Percentiles rank a stretch among this genome's conserved stretches.
Conservation (phyloP, 129 eudicot genomes). For the Oenanthe sinensis region DNA sequence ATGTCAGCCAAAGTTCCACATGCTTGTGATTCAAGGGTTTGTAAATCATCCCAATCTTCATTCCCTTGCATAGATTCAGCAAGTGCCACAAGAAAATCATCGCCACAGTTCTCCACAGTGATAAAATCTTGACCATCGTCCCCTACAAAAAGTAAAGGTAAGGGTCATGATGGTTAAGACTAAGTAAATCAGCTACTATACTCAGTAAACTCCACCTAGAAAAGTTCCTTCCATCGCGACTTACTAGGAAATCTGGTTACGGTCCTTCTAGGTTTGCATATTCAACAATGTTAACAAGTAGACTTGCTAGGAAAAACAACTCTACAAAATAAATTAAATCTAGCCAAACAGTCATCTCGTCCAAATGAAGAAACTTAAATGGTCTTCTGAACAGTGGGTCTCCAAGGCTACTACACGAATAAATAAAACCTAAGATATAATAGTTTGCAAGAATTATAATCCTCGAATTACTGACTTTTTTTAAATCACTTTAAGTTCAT, state of each 20-base stretch:
- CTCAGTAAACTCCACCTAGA: background rate
- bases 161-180: background rate
- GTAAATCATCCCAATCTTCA: constrained; percentile 96
- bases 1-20: constrained; percentile 71
- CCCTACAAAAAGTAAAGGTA: constrained; percentile 31
- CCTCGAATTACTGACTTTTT: background rate
- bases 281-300: background rate
- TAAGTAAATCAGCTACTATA: background rate
- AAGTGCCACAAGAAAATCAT: constrained; percentile 81
- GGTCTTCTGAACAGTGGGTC: background rate
- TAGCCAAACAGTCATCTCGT: background rate
- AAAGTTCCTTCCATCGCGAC: background rate
- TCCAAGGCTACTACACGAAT: background rate
- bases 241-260: background rate
- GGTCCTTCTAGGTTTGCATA: background rate
- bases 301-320: background rate
- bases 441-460: background rate
- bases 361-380: background rate
- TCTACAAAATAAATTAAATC: background rate
- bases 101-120: constrained; percentile 93
- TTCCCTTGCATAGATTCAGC: constrained; percentile 73
- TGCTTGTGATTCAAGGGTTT: constrained; percentile 78
- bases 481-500: background rate
- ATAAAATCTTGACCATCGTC: constrained; percentile 86
- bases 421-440: background rate